Conservation (phyloP, 345 rosid species). For the Aquilaria sinensis region DNA sequence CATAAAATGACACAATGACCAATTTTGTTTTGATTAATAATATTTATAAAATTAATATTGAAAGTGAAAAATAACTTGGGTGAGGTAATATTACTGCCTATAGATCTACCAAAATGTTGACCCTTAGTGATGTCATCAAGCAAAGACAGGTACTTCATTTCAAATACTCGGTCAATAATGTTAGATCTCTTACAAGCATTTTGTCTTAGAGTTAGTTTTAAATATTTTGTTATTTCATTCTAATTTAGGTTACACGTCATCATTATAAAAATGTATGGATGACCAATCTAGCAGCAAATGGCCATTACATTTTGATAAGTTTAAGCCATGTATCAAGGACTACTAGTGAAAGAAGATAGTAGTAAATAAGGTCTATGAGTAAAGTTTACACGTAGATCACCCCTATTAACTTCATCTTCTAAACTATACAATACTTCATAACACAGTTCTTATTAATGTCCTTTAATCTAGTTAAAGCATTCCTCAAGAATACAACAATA, state of each 20-base stretch:
- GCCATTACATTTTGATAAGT: conserved; percentile 12
- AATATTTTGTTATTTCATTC: not conserved
- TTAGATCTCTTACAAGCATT: conserved; percentile 1
- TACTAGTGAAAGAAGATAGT: conserved; percentile 1
- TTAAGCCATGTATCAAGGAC: conserved; percentile 4
- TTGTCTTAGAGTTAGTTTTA: not conserved
- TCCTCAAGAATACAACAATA: no score
- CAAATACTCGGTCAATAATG: not conserved
- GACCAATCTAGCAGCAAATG: not conserved
- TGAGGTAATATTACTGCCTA: not conserved
- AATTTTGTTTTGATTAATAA: not conserved
- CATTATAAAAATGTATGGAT: conserved; percentile 7
- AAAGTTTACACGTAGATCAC: not conserved
- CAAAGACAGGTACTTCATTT: not conserved
- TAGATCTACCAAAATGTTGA: no score
- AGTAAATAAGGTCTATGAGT: not conserved
- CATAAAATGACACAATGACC: not conserved
- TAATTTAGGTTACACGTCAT: not conserved
- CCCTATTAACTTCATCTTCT: not conserved
- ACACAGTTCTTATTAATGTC: no score
- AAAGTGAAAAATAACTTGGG: not conserved
- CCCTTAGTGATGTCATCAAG: no score
- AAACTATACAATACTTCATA: no score
- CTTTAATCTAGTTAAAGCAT: no score
- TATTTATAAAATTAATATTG: not conserved